These are phyloP conservation scores for Colletotrichum salicis DNA, from an alignment of 2,329 filamentous ascomycete genomes.

Conservation along the genomic window DNA sequence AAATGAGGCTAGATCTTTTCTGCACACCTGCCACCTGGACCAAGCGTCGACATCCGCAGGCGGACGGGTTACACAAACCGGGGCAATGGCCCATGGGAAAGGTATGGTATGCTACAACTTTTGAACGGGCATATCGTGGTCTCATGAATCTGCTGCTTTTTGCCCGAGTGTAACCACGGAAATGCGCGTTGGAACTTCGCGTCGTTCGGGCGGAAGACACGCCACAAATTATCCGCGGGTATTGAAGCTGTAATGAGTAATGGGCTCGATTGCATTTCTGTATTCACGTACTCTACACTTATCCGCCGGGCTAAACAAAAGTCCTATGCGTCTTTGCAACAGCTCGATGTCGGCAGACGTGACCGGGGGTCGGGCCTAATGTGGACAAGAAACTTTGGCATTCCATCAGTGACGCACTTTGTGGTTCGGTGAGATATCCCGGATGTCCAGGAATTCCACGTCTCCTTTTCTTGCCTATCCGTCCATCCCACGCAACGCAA, in stretches of 20 bases:
- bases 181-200: slow-evolving; percentile 10
- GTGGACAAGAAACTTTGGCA: slow-evolving; percentile 15
- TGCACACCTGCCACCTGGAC: slow-evolving; percentile 4
- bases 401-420: background rate
- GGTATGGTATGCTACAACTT: background rate
- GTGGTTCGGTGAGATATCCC: slow-evolving; percentile 14
- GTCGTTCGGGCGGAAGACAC: slow-evolving; percentile 5
- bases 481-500: slow-evolving; percentile 28
- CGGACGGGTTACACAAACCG: background rate
- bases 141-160: slow-evolving; percentile 4
- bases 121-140: slow-evolving; percentile 12
- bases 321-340: background rate
- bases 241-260: background rate
- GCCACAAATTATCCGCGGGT: background rate
- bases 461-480: background rate
- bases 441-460: slow-evolving; percentile 1
- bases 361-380: slow-evolving; percentile 14
- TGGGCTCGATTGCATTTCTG: background rate
- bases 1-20: slow-evolving; percentile 28
- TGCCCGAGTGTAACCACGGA: background rate
- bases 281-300: too few species aligned
- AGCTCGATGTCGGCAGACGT: slow-evolving; percentile 11
- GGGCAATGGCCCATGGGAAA: background rate
- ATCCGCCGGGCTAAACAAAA: background rate
- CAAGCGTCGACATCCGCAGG: background rate